phyloP scores from a whole-genome alignment of 176 grass and related monocot genomes.

The Poa annua region DNA sequence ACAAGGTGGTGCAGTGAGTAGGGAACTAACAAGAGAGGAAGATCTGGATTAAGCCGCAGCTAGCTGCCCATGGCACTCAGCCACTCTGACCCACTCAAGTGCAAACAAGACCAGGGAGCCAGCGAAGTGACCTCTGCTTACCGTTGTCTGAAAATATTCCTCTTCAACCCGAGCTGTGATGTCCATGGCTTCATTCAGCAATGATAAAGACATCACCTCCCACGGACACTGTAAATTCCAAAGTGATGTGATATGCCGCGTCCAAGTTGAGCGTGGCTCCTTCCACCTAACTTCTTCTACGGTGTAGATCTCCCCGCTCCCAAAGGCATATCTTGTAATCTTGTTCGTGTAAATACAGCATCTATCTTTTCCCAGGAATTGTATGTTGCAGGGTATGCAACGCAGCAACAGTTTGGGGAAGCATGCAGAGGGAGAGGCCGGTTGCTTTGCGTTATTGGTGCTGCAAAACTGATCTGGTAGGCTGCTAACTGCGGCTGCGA shows the following conservation, averaged over 20 bases:
- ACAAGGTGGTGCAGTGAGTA: conserved; percentile 48
- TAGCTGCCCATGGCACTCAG: conserved; percentile 13
- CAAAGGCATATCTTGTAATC: conserved; percentile 31
- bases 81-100: conserved; percentile 45
- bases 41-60: conserved; percentile 10
- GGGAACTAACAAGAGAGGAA: conserved; percentile 28
- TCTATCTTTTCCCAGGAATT: conserved; percentile 6
- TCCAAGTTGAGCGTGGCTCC: conserved; percentile 35
- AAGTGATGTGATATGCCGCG: conserved; percentile 26
- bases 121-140: conserved; percentile 40
- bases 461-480: background rate
- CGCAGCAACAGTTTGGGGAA: background rate
- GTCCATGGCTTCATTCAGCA: conserved; percentile 38
- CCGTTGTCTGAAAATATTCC: conserved; percentile 64
- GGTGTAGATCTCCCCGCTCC: conserved; percentile 29
- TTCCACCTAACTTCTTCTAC: conserved; percentile 21
- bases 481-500: background rate
- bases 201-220: conserved; percentile 22
- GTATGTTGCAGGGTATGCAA: background rate
- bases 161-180: conserved; percentile 26
- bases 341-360: conserved; percentile 6
- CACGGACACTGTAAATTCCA: conserved; percentile 18
- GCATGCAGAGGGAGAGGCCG: background rate
- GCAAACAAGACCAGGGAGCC: conserved; percentile 22
- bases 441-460: background rate